phyloP scores from a whole-genome alignment of 352 stramenopile genomes.

The Globisporangium rhizosaccharum region DNA sequence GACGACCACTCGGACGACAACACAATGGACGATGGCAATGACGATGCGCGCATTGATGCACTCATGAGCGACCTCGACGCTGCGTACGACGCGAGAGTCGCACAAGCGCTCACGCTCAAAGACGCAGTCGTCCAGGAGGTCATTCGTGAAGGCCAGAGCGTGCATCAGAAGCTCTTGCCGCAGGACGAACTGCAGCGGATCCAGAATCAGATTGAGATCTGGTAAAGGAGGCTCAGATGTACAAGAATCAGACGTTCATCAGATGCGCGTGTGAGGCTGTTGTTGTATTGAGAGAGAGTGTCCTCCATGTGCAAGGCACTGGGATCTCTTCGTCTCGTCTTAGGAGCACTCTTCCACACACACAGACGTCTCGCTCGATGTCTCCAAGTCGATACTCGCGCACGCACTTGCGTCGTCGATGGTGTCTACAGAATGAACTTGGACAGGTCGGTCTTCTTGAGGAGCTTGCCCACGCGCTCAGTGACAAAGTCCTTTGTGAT shows the following conservation, averaged over 20 bases:
- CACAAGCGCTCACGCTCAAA: constrained; percentile 33
- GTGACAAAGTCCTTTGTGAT: constrained; percentile 94
- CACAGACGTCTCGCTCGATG: background rate
- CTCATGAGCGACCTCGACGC: constrained; percentile 47
- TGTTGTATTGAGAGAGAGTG: background rate
- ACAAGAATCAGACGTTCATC: background rate
- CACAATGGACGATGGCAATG: constrained; percentile 15
- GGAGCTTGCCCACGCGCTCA: constrained; percentile 90
- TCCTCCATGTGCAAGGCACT: background rate
- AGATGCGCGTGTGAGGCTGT: background rate
- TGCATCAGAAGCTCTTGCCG: constrained; percentile 43
- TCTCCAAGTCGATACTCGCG: background rate
- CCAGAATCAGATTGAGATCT: constrained; percentile 76
- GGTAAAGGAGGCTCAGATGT: constrained; percentile 20
- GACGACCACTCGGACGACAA: constrained; percentile 5
- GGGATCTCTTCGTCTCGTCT: background rate
- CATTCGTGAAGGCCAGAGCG: constrained; percentile 32
- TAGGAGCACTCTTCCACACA: background rate
- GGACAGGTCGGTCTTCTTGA: constrained; percentile 95
- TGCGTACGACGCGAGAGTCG: constrained; percentile 34
- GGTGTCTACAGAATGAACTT: constrained; percentile 97
- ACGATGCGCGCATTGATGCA: constrained; percentile 37
- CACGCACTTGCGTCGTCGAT: background rate
- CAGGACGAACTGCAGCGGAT: constrained; percentile 72
- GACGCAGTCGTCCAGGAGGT: constrained; percentile 41